Evolutionary conservation across 768 basidiomycete genomes (phyloP), one percentile per base, ranked within the genome.

Genomic region (Hemileccinum impolitum): DNA sequence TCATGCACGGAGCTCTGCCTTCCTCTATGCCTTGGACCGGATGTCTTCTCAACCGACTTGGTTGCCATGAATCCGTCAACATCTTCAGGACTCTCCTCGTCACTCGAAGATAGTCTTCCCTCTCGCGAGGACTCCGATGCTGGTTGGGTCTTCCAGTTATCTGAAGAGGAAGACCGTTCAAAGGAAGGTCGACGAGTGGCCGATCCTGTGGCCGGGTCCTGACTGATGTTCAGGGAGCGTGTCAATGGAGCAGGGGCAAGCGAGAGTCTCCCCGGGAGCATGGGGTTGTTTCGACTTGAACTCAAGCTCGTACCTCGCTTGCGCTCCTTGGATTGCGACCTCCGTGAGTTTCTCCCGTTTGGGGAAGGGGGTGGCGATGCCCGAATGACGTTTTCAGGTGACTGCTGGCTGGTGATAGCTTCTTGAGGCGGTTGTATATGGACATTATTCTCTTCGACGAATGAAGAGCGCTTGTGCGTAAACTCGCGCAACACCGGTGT

Each of bases 1-100:
- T 92, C 85, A 59, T 93, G 88, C 19, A 91, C 88, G 12, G 90
- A 91, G 58, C 81, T 85, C 71, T 91, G 87, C 54, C 89, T 71
- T 35, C 78, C 73, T 56, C 66, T 75, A 36, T 68, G 61, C 43
- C 65, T 68, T 44, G 66, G 57, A 51, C 60, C 61, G 15, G 62
- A 55, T 28, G 57, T 50, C 43, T 58, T 64, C 50, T 64, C 47
- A 41, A 25, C 59, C 6, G 54, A 41, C 45, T 54, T 65, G 19
- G 61, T 50, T 45, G 56, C 50, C 39, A 30, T 47, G 40, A 64
- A 63, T 14, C 71, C 68, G 14, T 43, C 53, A 31, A 67, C 69
- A 25, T 81, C 80, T 57, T 81, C 79, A 2, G 80, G 80, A 3
- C 70, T 71, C 11, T 73, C 77, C 14, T 83, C 83, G 38, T 76